These are phyloP conservation scores for Verticillium alfalfae DNA, from an alignment of 2,329 filamentous ascomycete genomes.

Conservation along the genomic window DNA sequence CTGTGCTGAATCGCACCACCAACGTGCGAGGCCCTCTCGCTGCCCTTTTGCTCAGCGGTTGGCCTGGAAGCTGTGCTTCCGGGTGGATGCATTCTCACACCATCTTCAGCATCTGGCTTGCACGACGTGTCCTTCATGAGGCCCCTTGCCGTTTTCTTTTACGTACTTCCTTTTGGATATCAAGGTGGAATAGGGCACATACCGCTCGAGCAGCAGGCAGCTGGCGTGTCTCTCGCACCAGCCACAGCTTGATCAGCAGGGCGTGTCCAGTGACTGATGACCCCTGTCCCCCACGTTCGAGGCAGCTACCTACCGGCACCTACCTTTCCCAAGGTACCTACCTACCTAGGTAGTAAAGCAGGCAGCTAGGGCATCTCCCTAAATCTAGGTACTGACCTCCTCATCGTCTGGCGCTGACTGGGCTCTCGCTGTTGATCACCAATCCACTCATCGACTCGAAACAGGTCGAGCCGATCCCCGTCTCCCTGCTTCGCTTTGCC, in stretches of 20 bases:
- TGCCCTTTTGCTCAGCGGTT: no score
- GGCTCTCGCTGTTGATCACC: neutral
- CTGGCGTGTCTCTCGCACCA: neutral
- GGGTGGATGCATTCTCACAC: neutral
- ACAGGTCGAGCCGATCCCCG: no score
- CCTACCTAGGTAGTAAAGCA: no score
- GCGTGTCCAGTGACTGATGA: neutral
- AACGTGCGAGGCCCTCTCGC: neutral
- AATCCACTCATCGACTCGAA: neutral
- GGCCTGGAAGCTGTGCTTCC: neutral
- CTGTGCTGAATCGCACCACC: slow-evolving; percentile 15
- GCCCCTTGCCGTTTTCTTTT: no score
- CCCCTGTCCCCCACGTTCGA: neutral
- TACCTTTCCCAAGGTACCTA: no score
- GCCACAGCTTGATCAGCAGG: neutral
- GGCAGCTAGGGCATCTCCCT: no score
- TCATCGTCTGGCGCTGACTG: neutral
- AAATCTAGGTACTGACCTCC: neutral
- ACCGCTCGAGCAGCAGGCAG: neutral
- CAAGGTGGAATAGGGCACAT: no score
- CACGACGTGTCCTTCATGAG: no score
- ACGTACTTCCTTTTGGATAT: no score
- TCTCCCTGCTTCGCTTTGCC: no score
- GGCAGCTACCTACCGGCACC: no score
- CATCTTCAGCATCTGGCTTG: neutral